Conservation (phyloP, 306 rosid species). For the Prunus davidiana region DNA sequence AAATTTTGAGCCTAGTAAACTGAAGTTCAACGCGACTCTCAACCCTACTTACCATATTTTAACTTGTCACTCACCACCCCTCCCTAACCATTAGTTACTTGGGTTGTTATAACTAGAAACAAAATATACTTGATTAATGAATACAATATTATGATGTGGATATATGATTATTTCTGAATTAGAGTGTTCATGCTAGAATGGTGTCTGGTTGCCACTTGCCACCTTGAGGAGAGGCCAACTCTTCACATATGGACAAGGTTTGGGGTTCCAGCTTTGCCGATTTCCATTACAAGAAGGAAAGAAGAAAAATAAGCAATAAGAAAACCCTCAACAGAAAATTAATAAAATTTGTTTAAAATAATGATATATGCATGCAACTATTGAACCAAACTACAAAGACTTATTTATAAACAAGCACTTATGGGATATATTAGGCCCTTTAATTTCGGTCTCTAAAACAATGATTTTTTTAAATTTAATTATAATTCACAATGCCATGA, state of each 20-base stretch:
- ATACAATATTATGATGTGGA: background rate
- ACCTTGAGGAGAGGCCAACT: background rate
- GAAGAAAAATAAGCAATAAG: background rate
- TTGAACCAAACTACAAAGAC: background rate
- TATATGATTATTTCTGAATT: too few species aligned
- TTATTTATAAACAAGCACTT: background rate
- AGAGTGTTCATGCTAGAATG: too few species aligned
- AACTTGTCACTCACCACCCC: too few species aligned
- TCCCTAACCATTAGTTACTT: too few species aligned
- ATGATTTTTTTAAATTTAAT: background rate
- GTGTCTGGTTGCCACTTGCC: background rate
- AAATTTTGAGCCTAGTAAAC: too few species aligned
- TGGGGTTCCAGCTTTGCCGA: background rate
- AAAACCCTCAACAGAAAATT: background rate
- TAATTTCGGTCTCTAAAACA: background rate
- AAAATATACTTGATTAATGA: too few species aligned
- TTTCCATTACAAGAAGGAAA: background rate
- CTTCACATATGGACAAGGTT: background rate
- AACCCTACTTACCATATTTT: too few species aligned
- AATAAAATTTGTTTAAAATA: background rate
- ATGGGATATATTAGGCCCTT: background rate
- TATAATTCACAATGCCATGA: background rate
- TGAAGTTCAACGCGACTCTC: too few species aligned
- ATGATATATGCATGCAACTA: background rate
- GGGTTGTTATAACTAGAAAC: too few species aligned